Conservation (phyloP, 148 eudicot genomes). For the Fagopyrum homotropicum region DNA sequence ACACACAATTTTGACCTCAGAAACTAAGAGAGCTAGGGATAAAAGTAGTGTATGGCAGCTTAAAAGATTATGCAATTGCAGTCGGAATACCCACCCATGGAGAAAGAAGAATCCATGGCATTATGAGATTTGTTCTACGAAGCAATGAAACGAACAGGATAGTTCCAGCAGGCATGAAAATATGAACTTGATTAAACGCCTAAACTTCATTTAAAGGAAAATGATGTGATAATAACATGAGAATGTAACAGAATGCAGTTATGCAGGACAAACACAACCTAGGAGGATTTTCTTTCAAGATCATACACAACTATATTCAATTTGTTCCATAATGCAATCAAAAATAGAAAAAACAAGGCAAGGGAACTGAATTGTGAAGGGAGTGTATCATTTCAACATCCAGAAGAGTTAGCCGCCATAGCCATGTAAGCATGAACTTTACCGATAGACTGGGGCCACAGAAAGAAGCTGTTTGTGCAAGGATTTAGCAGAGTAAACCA, state of each 20-base stretch:
- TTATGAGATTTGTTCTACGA: background rate
- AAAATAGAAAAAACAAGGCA: background rate
- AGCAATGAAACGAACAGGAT: background rate
- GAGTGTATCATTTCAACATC: background rate
- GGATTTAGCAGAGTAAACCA: slow-evolving; percentile 1
- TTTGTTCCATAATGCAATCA: background rate
- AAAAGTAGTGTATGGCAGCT: background rate
- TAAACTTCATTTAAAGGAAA: background rate
- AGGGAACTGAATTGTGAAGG: slow-evolving; percentile 1
- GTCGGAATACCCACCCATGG: background rate
- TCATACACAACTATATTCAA: background rate
- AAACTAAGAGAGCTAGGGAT: background rate
- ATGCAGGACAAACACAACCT: slow-evolving; percentile 1
- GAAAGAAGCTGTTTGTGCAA: background rate
- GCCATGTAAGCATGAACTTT: background rate
- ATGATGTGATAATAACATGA: background rate
- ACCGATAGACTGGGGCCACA: background rate
- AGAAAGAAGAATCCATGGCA: background rate
- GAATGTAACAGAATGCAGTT: slow-evolving; percentile 2
- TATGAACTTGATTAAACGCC: background rate
- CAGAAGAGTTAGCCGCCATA: background rate
- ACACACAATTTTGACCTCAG: background rate
- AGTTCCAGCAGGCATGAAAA: background rate
- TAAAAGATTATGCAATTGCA: background rate
- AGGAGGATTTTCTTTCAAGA: background rate